Evolutionary conservation across 176 grass and related monocot species (phyloP).

Genomic region (Olyra latifolia): DNA sequence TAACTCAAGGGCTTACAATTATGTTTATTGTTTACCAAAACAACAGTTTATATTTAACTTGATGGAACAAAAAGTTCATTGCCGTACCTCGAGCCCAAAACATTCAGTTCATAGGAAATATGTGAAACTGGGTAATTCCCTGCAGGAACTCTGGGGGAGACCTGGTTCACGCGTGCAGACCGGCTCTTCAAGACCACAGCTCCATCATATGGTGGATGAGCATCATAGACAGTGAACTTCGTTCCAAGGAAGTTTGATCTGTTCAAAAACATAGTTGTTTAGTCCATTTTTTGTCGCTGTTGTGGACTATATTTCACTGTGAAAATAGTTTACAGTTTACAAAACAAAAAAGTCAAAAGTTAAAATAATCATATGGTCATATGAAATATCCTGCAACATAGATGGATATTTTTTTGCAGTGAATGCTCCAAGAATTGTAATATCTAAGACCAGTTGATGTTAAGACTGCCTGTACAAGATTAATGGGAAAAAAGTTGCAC

Average conservation of each 20-base stretch:
- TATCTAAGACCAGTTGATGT: not conserved
- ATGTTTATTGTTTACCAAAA: conserved; percentile 32
- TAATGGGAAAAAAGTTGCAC: not conserved
- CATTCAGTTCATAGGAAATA: conserved; percentile 92
- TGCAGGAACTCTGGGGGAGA: conserved; percentile 74
- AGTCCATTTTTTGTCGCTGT: not conserved
- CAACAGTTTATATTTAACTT: conserved; percentile 8
- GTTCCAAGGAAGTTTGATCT: conserved; percentile 99
- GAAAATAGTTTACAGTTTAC: not conserved
- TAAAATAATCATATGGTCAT: not conserved
- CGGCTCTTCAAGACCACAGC: conserved; percentile 62
- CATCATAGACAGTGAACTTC: conserved; percentile 94
- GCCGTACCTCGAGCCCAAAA: conserved; percentile 84
- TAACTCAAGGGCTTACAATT: not conserved
- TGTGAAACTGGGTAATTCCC: conserved; percentile 89
- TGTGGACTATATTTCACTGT: not conserved
- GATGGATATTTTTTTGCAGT: not conserved
- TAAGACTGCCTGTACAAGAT: not conserved
- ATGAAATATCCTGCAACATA: not conserved
- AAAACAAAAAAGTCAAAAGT: not conserved
- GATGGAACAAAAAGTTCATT: not conserved
- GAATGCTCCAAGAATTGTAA: not conserved
- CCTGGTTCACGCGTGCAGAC: conserved; percentile 71
- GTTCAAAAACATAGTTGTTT: conserved; percentile 15
- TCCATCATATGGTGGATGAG: conserved; percentile 87